Evolutionary conservation across 768 basidiomycete species (phyloP), one percentile per base, ranked within the genome.

Genomic region (Astraeus odoratus): DNA sequence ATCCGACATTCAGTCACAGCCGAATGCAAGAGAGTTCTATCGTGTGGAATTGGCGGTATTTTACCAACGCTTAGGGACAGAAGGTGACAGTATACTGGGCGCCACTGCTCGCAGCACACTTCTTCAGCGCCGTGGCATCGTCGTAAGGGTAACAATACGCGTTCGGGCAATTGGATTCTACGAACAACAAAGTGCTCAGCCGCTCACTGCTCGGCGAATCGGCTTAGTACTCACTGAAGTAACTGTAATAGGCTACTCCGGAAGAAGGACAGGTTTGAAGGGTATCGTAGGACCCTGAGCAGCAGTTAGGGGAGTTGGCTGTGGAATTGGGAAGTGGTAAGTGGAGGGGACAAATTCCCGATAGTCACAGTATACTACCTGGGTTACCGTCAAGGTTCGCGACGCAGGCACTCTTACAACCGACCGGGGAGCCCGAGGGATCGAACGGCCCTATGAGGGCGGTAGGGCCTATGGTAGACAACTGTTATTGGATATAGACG

Each of bases 281-380:
- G 8, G 75, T 77, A 59, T 58, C 64, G 61, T 70, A 64, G 20
- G 50, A 55, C 5, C 80, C 80, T 18, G 73, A 71, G 67, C 81
- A 83, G 59, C 80, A 81, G 56, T 80, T 78, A 8, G 69, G 61
- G 20, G 76, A 78, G 63, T 81, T 71, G 24, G 50, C 75, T 74
- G 43, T 8, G 23, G 12, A 34, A 37, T 36, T 19, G 36, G 24
- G 30, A 22, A 39, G 3, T 13, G 16, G 12, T 39, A 12, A 3
- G 15, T 39, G n/a, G n/a, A n/a, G n/a, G n/a, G n/a, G n/a, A n/a
- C n/a, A n/a, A n/a, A n/a, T n/a, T n/a, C n/a, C n/a, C n/a, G n/a
- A n/a, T n/a, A n/a, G n/a, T n/a, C n/a, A n/a, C n/a, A n/a, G n/a
- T n/a, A n/a, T n/a, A n/a, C n/a, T 27, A 59, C 61, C n/a, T 2